These are phyloP conservation scores for Fusarium solani-melongenae DNA, from an alignment of 2,329 filamentous ascomycete species.

Conservation along the genomic window DNA sequence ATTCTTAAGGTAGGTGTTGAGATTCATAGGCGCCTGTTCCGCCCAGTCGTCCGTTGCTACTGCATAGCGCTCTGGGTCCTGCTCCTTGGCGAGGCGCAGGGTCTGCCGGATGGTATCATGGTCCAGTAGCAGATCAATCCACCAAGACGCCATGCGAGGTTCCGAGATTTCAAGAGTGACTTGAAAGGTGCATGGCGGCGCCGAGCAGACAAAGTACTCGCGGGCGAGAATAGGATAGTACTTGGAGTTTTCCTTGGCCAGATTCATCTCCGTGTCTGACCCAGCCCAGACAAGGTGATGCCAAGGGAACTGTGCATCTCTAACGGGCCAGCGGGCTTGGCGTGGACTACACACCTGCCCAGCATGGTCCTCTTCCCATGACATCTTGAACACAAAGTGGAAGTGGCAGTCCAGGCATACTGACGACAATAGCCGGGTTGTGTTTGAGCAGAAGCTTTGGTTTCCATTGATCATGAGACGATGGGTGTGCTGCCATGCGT, in stretches of 20 bases:
- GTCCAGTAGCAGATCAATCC: slow-evolving; percentile 59
- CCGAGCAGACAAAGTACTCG: slow-evolving; percentile 56
- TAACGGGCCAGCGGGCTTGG: slow-evolving; percentile 50
- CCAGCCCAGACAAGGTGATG: slow-evolving; percentile 53
- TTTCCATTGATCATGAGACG: slow-evolving; percentile 54
- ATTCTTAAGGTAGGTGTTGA: slow-evolving; percentile 65
- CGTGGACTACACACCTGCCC: slow-evolving; percentile 46
- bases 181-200: slow-evolving; percentile 53
- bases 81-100: slow-evolving; percentile 51
- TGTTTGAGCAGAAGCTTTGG: slow-evolving; percentile 47
- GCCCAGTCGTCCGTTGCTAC: slow-evolving; percentile 55
- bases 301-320: slow-evolving; percentile 51
- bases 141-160: slow-evolving; percentile 58
- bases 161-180: slow-evolving; percentile 61
- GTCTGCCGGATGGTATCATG: slow-evolving; percentile 55
- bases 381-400: slow-evolving; percentile 54
- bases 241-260: slow-evolving; percentile 44
- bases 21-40: slow-evolving; percentile 55
- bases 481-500: slow-evolving; percentile 50
- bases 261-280: slow-evolving; percentile 42
- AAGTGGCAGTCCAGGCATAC: slow-evolving; percentile 56
- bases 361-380: slow-evolving; percentile 46
- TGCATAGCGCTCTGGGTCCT: slow-evolving; percentile 62
- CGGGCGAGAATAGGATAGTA: slow-evolving; percentile 53
- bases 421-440: slow-evolving; percentile 47